Evolutionary conservation across 2,329 filamentous ascomycete species (phyloP).

Genomic region (Penicillium sp.): DNA sequence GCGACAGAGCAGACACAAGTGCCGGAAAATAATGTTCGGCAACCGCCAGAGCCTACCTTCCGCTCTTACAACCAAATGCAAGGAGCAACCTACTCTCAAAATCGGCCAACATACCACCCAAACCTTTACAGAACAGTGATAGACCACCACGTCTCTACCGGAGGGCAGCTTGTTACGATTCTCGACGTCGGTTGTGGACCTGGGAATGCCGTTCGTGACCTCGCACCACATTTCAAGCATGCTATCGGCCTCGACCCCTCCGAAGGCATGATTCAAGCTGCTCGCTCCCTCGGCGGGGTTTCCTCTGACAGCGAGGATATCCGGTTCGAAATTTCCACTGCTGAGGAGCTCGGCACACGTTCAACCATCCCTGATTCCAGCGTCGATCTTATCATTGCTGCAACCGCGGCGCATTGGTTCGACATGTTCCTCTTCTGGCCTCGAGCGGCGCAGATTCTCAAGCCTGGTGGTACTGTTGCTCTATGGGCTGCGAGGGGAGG

Average conservation of each 20-base stretch:
- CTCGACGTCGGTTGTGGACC: constrained; percentile 64
- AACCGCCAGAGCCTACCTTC: constrained; percentile 31
- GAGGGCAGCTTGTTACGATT: constrained; percentile 49
- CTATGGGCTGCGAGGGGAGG: constrained; percentile 47
- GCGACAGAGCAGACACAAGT: too few relatives aligned
- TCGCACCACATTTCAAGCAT: constrained; percentile 52
- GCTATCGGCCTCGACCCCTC: constrained; percentile 58
- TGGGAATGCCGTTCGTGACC: constrained; percentile 52
- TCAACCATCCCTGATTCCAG: not conserved
- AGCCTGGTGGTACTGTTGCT: constrained; percentile 59
- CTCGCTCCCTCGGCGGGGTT: constrained; percentile 41
- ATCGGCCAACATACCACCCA: constrained; percentile 53
- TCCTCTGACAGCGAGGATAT: constrained; percentile 38
- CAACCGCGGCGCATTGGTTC: constrained; percentile 62
- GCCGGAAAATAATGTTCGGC: too few relatives aligned
- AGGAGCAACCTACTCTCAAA: constrained; percentile 46
- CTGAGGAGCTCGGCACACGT: constrained; percentile 41
- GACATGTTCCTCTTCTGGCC: constrained; percentile 57
- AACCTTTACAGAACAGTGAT: constrained; percentile 55
- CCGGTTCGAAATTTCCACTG: constrained; percentile 48
- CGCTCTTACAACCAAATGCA: constrained; percentile 25
- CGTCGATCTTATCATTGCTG: constrained; percentile 37
- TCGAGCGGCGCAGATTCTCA: constrained; percentile 52
- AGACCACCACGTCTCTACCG: constrained; percentile 51
- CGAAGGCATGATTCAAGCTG: constrained; percentile 58